These are phyloP conservation scores for Ascochyta viciae-villosae DNA, from an alignment of 2,329 filamentous ascomycete genomes.

Conservation along the genomic window DNA sequence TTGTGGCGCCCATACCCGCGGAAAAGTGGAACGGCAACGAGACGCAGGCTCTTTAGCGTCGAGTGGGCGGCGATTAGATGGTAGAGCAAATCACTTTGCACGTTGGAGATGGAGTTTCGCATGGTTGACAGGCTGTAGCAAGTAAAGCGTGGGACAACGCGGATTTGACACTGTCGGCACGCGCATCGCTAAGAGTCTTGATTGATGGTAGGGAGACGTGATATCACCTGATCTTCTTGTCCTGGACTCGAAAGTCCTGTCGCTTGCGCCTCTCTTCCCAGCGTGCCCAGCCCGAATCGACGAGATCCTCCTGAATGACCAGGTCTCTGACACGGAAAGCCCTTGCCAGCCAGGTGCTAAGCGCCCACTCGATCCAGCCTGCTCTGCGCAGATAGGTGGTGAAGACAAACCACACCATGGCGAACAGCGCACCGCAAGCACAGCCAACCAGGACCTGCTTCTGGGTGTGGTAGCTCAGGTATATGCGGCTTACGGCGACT, in stretches of 20 bases:
- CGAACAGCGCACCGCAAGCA: slow-evolving; percentile 73
- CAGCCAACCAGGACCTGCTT: slow-evolving; percentile 86
- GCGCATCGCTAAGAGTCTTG: not conserved
- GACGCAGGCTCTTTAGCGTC: not conserved
- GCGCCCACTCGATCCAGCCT: slow-evolving; percentile 74
- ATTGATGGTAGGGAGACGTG: not conserved
- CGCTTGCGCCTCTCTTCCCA: slow-evolving; percentile 69
- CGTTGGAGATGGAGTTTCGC: not conserved
- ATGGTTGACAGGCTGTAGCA: not conserved
- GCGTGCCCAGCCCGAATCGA: slow-evolving; percentile 91
- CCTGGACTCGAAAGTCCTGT: slow-evolving; percentile 28
- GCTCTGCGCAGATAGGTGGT: slow-evolving; percentile 70
- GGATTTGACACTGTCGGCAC: not conserved
- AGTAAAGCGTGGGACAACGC: not conserved
- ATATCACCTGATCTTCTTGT: slow-evolving; percentile 15
- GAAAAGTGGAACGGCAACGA: not conserved
- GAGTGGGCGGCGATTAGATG: not conserved
- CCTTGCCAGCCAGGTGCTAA: slow-evolving; percentile 70
- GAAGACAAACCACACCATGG: slow-evolving; percentile 77
- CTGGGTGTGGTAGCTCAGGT: slow-evolving; percentile 90
- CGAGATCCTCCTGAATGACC: slow-evolving; percentile 84
- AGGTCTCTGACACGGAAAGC: slow-evolving; percentile 81
- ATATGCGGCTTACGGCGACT: slow-evolving; percentile 82
- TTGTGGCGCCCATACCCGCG: not conserved
- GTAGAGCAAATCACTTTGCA: not conserved